These are phyloP conservation scores for Aspergillus cejpii DNA, from an alignment of 2,329 filamentous ascomycete genomes.

Conservation along the genomic window DNA sequence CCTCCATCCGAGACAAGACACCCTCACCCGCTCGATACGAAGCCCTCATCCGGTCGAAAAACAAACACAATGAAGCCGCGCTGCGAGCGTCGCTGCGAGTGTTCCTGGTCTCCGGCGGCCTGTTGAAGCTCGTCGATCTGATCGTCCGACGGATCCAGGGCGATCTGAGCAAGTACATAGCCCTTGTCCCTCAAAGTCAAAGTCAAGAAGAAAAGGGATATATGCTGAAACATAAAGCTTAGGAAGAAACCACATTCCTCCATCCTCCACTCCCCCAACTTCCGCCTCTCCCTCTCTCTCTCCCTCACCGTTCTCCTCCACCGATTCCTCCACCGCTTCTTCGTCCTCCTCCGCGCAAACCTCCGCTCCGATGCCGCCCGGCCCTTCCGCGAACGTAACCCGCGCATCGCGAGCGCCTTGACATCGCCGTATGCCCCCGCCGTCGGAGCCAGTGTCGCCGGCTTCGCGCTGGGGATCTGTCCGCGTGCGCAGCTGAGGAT, in stretches of 20 bases:
- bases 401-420: constrained; percentile 63
- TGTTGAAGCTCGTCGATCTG: constrained; percentile 57
- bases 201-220: not conserved
- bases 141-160: constrained; percentile 33
- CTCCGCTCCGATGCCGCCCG: constrained; percentile 72
- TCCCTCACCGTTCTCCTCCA: constrained; percentile 83
- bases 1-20: constrained; percentile 51
- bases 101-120: constrained; percentile 58
- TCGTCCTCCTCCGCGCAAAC: constrained; percentile 68
- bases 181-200: constrained; percentile 1
- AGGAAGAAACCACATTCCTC: constrained; percentile 37
- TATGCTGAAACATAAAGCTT: not conserved
- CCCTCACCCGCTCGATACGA: constrained; percentile 48
- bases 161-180: constrained; percentile 20
- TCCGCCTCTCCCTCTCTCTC: constrained; percentile 73
- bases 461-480: constrained; percentile 72
- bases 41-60: constrained; percentile 45
- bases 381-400: constrained; percentile 77
- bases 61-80: constrained; percentile 64
- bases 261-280: constrained; percentile 54
- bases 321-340: constrained; percentile 82
- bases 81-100: constrained; percentile 65
- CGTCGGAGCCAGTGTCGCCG: constrained; percentile 81
- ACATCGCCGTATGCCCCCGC: constrained; percentile 81
- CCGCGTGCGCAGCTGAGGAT: constrained; percentile 65